A percentile compares a stretch with the other conserved stretches of the same genome.
These are phyloP conservation scores for Boletales sp. DNA, from an alignment of 768 basidiomycete genomes.

Conservation along the genomic window DNA sequence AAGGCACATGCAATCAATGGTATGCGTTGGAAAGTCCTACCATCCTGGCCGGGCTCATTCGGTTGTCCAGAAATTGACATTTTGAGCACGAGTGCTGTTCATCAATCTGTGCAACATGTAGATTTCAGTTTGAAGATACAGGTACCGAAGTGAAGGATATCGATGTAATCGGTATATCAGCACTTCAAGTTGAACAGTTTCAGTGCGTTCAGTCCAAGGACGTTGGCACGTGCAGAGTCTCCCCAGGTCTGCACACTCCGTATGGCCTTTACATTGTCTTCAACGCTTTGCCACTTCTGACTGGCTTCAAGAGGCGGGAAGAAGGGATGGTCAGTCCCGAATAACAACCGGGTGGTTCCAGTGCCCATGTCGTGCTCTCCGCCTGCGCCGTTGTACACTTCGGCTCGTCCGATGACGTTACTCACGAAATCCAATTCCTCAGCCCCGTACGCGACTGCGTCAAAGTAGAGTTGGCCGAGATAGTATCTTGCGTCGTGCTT, in stretches of 20 bases:
- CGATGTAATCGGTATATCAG: constrained; percentile 14
- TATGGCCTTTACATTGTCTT: constrained; percentile 83
- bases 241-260: constrained; percentile 35
- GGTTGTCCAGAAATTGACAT: constrained; percentile 80
- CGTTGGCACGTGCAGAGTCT: constrained; percentile 57
- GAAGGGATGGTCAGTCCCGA: constrained; percentile 89
- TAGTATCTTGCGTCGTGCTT: constrained; percentile 83
- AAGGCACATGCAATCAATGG: constrained; percentile 79
- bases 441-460: constrained; percentile 86
- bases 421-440: constrained; percentile 82
- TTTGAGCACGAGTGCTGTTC: constrained; percentile 84
- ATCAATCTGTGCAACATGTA: constrained; percentile 90
- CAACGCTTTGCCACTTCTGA: constrained; percentile 81
- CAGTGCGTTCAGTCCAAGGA: constrained; percentile 71
- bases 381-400: constrained; percentile 38
- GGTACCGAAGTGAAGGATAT: constrained; percentile 40
- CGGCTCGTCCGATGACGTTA: constrained; percentile 62
- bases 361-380: constrained; percentile 28
- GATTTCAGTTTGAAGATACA: constrained; percentile 98
- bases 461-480: constrained; percentile 74
- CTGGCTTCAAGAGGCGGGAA: constrained; percentile 73
- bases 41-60: constrained; percentile 1
- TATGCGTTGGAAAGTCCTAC: constrained; percentile 31
- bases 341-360: constrained; percentile 64
- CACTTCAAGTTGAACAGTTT: constrained; percentile 54